These are phyloP conservation scores for Sugiyamaella marilandica DNA, from an alignment of 805 yeast genomes.

Conservation along the genomic window DNA sequence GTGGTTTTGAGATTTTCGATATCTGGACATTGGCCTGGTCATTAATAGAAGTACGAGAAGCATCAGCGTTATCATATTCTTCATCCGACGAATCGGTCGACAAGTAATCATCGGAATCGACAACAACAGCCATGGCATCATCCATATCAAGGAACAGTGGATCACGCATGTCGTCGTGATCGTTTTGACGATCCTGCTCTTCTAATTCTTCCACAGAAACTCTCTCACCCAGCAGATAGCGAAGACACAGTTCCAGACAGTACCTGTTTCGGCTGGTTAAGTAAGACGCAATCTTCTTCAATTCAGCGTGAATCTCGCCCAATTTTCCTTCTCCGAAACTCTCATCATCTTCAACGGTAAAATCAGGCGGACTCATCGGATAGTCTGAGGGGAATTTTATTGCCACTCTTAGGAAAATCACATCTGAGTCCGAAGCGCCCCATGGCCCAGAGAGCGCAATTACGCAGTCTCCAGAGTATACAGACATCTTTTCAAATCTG, in stretches of 20 bases:
- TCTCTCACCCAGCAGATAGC: slow-evolving; percentile 74
- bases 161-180: not conserved
- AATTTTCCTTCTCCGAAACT: slow-evolving; percentile 51
- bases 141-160: not conserved
- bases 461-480: slow-evolving; percentile 74
- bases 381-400: slow-evolving; percentile 69
- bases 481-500: slow-evolving; percentile 80
- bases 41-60: not conserved
- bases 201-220: slow-evolving; percentile 29
- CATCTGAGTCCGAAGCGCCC: slow-evolving; percentile 42
- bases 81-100: slow-evolving; percentile 3
- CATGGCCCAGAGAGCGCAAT: slow-evolving; percentile 80
- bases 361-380: slow-evolving; percentile 58
- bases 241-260: slow-evolving; percentile 74
- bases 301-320: slow-evolving; percentile 45
- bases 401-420: slow-evolving; percentile 64
- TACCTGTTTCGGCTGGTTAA: slow-evolving; percentile 55
- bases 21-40: not conserved
- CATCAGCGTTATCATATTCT: slow-evolving; percentile 16
- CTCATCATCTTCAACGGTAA: slow-evolving; percentile 73
- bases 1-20: slow-evolving; percentile 26
- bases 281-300: slow-evolving; percentile 52
- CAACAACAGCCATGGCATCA: slow-evolving; percentile 7
- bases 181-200: slow-evolving; percentile 6
- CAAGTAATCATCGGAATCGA: slow-evolving; percentile 9